Base-by-base conservation (phyloP, 805 yeast genomes). In the Kuraishia piskuri region DNA sequence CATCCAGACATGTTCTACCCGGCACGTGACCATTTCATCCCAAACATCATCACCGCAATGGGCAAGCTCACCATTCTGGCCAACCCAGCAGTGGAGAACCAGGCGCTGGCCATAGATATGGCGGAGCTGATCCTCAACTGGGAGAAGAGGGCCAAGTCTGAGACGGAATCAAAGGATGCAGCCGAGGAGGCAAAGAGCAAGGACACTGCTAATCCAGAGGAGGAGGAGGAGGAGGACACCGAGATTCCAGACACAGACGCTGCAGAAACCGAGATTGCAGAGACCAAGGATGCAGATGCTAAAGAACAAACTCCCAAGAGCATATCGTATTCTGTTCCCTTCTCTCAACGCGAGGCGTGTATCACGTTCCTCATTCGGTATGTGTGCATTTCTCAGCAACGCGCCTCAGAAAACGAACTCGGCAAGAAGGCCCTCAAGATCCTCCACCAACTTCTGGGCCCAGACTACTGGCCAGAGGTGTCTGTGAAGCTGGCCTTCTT, bases 1-100 rank as follows among this genome's bases (percentile, higher is more conserved):
- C 96, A 94, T 59, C 81, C 95, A 0, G 92, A 86, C 55, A 70
- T 90, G 51, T 94, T 94, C 67, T 92, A 80, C 63, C 83, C 82
- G 52, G 91, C 92, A 17, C 77, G 98, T 53, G 97, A 90, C 59
- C 89, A 90, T 53, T 94, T 92, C 62, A 82, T 90, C 55, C 86
- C 96, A 2, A 88, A 87, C 59, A 88, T 92, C 53, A 88, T 94
- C 52, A 82, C 91, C 2, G 96, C 96, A 1, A 88, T 94, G 90
- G 96, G 96, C 17, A 90, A 90, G 62, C 72, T 94, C 52, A 87
- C 95, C 0, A 82, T 89, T 50, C 72, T 84, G 61, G 83, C 90
- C 3, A 88, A 85, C 59, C 83, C 94, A 2, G 84, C 89, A 0
- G 64, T 82, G 22, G 97, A 92, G 57, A 88, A 86, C 59, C 97